A percentile compares a stretch with the other conserved stretches of the same genome.
phyloP scores from a whole-genome alignment of 2,329 filamentous ascomycete species.

The Sporothrix curviconia region DNA sequence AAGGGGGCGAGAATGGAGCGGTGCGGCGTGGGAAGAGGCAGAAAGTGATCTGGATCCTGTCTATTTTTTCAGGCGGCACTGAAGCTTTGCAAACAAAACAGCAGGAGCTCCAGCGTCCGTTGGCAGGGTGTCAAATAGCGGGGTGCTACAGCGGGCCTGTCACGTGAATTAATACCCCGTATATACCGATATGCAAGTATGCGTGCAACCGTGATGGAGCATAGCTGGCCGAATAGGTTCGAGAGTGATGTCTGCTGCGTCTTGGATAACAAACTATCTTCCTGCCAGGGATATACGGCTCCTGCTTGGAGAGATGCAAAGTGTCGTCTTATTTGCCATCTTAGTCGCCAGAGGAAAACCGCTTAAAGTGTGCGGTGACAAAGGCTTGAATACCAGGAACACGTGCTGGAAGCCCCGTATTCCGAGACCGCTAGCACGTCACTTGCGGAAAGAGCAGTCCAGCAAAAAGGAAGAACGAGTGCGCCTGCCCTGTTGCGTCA shows the following conservation, averaged over 20 bases:
- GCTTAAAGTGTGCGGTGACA: not conserved
- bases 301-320: too few species aligned
- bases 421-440: conserved; percentile 1
- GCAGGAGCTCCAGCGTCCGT: conserved; percentile 13
- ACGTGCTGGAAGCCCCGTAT: not conserved
- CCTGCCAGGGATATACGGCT: too few species aligned
- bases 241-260: too few species aligned
- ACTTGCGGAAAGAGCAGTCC: not conserved
- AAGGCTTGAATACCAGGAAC: not conserved
- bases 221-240: too few species aligned
- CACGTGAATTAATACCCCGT: not conserved
- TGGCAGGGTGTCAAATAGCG: conserved; percentile 14
- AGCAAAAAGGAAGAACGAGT: not conserved
- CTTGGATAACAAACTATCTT: too few species aligned
- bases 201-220: not conserved
- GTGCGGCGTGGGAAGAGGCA: not conserved
- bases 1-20: not conserved
- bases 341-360: not conserved
- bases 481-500: not conserved
- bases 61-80: conserved; percentile 9
- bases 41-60: not conserved
- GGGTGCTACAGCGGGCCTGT: conserved; percentile 12
- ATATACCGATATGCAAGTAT: conserved; percentile 1
- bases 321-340: not conserved
- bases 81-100: conserved; percentile 14